A percentile compares a stretch with the other conserved stretches of the same genome.
phyloP scores from a whole-genome alignment of 1,139 yeast genomes.

The Hyphopichia buzzinii region DNA sequence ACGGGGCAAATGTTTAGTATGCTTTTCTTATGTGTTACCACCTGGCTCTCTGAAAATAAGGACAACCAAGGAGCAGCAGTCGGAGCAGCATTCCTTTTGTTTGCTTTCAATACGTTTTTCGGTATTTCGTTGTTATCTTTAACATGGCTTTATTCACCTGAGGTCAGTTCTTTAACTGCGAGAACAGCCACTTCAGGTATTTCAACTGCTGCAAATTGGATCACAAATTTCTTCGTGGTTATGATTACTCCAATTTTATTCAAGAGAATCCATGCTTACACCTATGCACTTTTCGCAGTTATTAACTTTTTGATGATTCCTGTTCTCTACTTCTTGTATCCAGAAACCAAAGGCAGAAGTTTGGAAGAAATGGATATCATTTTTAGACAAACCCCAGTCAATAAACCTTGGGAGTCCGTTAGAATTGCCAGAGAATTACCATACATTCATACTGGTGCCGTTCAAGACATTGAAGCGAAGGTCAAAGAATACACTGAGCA shows the following conservation, averaged over 20 bases:
- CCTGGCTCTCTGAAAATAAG: slow-evolving; percentile 7
- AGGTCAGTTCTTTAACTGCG: slow-evolving; percentile 21
- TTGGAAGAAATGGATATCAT: slow-evolving; percentile 44
- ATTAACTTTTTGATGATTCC: slow-evolving; percentile 22
- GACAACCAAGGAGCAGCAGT: slow-evolving; percentile 7
- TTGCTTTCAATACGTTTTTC: slow-evolving; percentile 13
- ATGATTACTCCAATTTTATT: slow-evolving; percentile 29
- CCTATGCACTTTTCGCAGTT: slow-evolving; percentile 28
- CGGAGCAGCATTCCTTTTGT: slow-evolving; percentile 14
- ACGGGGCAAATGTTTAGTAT: slow-evolving; percentile 8
- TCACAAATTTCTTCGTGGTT: slow-evolving; percentile 38
- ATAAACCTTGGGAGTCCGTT: slow-evolving; percentile 38
- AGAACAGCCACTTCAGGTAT: slow-evolving; percentile 32
- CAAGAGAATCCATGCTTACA: slow-evolving; percentile 22
- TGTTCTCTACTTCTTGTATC: slow-evolving; percentile 23
- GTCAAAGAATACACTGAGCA: slow-evolving; percentile 2
- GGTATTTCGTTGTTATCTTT: slow-evolving; percentile 28
- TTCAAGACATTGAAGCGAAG: slow-evolving; percentile 10
- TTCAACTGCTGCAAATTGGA: slow-evolving; percentile 40
- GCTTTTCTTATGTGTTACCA: slow-evolving; percentile 13
- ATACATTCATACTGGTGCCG: slow-evolving; percentile 19
- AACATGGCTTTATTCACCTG: slow-evolving; percentile 23
- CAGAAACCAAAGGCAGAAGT: slow-evolving; percentile 30
- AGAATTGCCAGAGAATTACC: slow-evolving; percentile 35
- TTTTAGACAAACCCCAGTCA: slow-evolving; percentile 39